These are phyloP conservation scores for Claviceps africana DNA, from an alignment of 2,329 filamentous ascomycete genomes.

Conservation along the genomic window DNA sequence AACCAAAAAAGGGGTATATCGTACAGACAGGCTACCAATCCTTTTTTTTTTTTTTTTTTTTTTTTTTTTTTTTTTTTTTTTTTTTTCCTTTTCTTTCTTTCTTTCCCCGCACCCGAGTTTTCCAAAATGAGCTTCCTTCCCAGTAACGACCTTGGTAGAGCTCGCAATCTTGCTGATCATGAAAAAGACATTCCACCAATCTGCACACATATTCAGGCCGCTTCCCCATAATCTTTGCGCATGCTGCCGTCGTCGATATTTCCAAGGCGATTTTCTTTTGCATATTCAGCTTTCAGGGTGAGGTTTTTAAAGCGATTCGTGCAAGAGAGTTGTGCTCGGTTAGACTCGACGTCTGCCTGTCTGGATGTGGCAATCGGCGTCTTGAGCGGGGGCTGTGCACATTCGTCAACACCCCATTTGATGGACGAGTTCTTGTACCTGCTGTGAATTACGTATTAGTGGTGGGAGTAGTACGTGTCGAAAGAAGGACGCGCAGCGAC, in stretches of 20 bases:
- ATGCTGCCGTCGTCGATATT: not conserved
- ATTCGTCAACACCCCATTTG: no score
- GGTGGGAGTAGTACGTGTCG: no score
- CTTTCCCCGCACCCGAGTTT: no score
- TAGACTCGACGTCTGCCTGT: conserved; percentile 4
- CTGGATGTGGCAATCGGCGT: not conserved
- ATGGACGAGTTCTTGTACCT: no score
- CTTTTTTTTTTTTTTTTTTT: no score
- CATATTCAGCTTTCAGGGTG: conserved; percentile 25
- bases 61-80: no score
- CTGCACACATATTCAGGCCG: not conserved
- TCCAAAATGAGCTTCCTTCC: not conserved
- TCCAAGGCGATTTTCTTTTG: not conserved
- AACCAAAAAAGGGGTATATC: no score
- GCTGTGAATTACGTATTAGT: no score
- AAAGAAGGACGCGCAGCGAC: no score
- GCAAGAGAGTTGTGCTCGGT: conserved; percentile 15
- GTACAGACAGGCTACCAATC: no score
- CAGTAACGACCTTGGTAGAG: not conserved
- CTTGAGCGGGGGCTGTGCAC: no score
- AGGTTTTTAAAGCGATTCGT: conserved; percentile 51
- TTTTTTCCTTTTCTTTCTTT: no score
- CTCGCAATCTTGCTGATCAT: not conserved
- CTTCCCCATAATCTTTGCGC: not conserved
- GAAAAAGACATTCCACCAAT: not conserved